Evolutionary conservation across 495 filamentous ascomycete species (phyloP).

Genomic region (Penicillium ucsense): DNA sequence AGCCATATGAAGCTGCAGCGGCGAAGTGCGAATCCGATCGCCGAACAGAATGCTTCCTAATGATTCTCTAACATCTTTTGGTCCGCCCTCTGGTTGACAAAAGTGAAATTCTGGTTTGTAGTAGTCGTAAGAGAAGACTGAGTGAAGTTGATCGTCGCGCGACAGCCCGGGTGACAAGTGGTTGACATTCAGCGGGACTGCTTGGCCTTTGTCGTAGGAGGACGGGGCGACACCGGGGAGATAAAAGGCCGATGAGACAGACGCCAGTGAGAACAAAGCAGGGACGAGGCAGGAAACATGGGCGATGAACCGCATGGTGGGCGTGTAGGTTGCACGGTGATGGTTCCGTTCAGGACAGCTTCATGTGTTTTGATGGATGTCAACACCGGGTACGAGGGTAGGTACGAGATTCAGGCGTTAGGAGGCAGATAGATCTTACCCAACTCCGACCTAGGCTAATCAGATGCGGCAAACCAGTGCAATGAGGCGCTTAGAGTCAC

Average conservation of each 20-base stretch:
- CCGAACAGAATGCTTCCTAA: slow-evolving; percentile 94
- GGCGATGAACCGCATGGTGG: slow-evolving; percentile 33
- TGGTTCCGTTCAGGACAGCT: slow-evolving; percentile 8
- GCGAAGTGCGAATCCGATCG: slow-evolving; percentile 87
- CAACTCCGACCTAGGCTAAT: too few relatives aligned
- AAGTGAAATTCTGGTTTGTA: slow-evolving; percentile 82
- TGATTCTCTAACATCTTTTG: slow-evolving; percentile 71
- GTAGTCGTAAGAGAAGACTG: slow-evolving; percentile 92
- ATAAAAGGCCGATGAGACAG: slow-evolving; percentile 73
- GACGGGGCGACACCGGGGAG: slow-evolving; percentile 94
- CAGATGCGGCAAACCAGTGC: too few relatives aligned
- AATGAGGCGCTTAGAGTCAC: too few relatives aligned
- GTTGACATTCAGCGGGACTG: slow-evolving; percentile 88
- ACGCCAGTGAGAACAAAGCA: slow-evolving; percentile 25
- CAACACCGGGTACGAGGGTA: too few relatives aligned
- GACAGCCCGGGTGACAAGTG: slow-evolving; percentile 78
- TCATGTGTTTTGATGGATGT: slow-evolving; percentile 3
- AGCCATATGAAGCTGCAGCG: slow-evolving; percentile 77
- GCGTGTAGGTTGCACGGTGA: slow-evolving; percentile 3
- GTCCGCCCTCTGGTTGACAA: slow-evolving; percentile 67
- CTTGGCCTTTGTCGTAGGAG: slow-evolving; percentile 65
- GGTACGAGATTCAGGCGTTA: too few relatives aligned
- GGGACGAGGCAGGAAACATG: slow-evolving; percentile 19
- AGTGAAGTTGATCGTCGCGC: slow-evolving; percentile 68
- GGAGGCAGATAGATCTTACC: too few relatives aligned